Base-by-base conservation (phyloP, 805 yeast species). In the Henningerozyma blattae region DNA sequence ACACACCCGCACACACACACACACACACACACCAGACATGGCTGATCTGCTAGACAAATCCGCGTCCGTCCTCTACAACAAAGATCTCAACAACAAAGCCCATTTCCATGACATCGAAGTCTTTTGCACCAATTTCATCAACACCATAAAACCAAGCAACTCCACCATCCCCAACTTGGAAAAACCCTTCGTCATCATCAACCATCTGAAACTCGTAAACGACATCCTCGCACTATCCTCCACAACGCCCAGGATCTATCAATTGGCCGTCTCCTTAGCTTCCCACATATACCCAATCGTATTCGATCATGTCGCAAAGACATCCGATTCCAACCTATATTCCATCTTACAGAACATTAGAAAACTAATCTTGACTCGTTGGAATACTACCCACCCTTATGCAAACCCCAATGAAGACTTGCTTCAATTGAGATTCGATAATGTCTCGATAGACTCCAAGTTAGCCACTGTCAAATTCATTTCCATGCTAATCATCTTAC, bases 381-480 rank as follows among this genome's bases (percentile, higher is more conserved):
- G 84, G 75, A 70, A 66, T 16, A 52, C 72, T 3, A 43, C 68
- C 7, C 17, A 30, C 19, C 37, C 30, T n/a, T 25, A 13, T 25
- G n/a, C 15, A 12, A 16, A 14, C 12, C 6, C 17, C 19, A 15
- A 17, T 19, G 18, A 25, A 18, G 15, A 22, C 13, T 5, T 14
- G 17, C n/a, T 24, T 13, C 15, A 24, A 10, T 5, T 24, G 10
- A 15, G n/a, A 24, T 24, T 8, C 5, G 27, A 24, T 24, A n/a
- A 24, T 24, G n/a, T 12, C 10, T 24, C 27, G n/a, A 55, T 75
- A 26, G 74, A 79, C 12, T 61, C 75, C 31, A 75, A 71, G 52
- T 58, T 81, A n/a, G 77, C 87, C 19, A 63, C 79, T n/a, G 61
- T 78, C 34, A 83, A 80, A 55, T 75, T 87, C 38, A 70, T 84